A percentile compares a stretch with the other conserved stretches of the same genome.
phyloP scores from a whole-genome alignment of 2,329 filamentous ascomycete genomes.

The Penicillium sp. region DNA sequence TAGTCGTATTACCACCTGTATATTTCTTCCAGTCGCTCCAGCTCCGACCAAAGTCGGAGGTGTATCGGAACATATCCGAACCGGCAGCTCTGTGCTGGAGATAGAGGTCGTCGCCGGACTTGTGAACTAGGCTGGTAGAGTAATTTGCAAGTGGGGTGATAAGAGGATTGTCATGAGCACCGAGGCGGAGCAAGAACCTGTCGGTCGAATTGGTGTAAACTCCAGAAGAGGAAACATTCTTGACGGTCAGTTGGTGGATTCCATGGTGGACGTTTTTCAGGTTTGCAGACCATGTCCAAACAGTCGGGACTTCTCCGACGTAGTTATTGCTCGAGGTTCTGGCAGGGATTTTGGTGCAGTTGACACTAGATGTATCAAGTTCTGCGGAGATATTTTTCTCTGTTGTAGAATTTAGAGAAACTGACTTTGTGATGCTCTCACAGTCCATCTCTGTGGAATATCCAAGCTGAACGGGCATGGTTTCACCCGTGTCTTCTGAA shows the following conservation, averaged over 20 bases:
- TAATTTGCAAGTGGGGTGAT: slow-evolving; percentile 61
- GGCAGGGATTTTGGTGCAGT: slow-evolving; percentile 44
- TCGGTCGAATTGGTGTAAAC: slow-evolving; percentile 52
- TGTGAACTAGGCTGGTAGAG: slow-evolving; percentile 53
- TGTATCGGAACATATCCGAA: slow-evolving; percentile 61
- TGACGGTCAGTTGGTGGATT: slow-evolving; percentile 58
- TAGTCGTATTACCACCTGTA: slow-evolving; percentile 49
- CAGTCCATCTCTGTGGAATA: slow-evolving; percentile 64
- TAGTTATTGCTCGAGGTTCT: slow-evolving; percentile 33
- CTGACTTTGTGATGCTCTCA: slow-evolving; percentile 49
- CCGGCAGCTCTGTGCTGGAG: slow-evolving; percentile 60
- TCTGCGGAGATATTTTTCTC: slow-evolving; percentile 45
- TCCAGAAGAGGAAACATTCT: slow-evolving; percentile 27
- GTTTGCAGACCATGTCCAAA: slow-evolving; percentile 55
- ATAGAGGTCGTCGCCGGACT: slow-evolving; percentile 46
- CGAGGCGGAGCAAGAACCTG: slow-evolving; percentile 62
- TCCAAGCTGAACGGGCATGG: slow-evolving; percentile 50
- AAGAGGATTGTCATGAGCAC: slow-evolving; percentile 58
- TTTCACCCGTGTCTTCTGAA: slow-evolving; percentile 45
- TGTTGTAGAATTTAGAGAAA: slow-evolving; percentile 56
- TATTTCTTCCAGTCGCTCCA: slow-evolving; percentile 62
- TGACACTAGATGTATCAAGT: slow-evolving; percentile 47
- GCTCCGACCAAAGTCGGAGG: slow-evolving; percentile 59
- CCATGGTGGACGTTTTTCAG: slow-evolving; percentile 60
- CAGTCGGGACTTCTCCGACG: slow-evolving; percentile 54